phyloP scores from a whole-genome alignment of 2,329 filamentous ascomycete species.

The Penicillium sp. region DNA sequence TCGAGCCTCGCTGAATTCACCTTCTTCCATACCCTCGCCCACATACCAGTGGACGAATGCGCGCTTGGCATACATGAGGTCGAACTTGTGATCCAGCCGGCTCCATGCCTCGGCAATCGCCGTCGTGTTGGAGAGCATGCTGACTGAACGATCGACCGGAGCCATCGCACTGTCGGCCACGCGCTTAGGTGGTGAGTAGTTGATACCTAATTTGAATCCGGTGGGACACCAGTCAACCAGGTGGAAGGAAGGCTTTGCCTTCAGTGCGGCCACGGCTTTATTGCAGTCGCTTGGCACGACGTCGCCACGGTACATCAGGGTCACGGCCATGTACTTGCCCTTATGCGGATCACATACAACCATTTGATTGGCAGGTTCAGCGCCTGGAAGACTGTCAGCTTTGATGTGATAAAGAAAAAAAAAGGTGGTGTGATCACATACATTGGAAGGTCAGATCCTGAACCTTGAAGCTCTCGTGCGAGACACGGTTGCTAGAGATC shows the following conservation, averaged over 20 bases:
- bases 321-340: constrained; percentile 99
- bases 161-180: constrained; percentile 96
- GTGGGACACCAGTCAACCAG: constrained; percentile 99
- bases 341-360: constrained; percentile 98
- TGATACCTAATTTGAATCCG: constrained; percentile 99
- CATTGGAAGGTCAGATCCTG: constrained; percentile 96
- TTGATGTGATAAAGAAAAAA: background rate
- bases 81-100: constrained; percentile 94
- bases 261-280: constrained; percentile 87
- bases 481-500: constrained; percentile 89
- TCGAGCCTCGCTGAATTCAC: constrained; percentile 98
- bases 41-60: constrained; percentile 99
- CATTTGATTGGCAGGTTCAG: constrained; percentile 99
- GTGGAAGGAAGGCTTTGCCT: constrained; percentile 99
- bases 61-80: constrained; percentile 99
- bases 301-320: constrained; percentile 95
- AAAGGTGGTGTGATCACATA: background rate
- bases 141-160: constrained; percentile 96
- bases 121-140: constrained; percentile 94
- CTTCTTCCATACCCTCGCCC: constrained; percentile 99
- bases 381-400: constrained; percentile 52
- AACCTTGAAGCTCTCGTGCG: constrained; percentile 96
- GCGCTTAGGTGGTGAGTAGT: constrained; percentile 95
- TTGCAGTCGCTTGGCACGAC: constrained; percentile 96
- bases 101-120: constrained; percentile 98